A percentile compares a stretch with the other conserved stretches of the same genome.
These are phyloP conservation scores for Panicum miliaceum DNA, from an alignment of 176 grass and related monocot genomes.

Conservation along the genomic window DNA sequence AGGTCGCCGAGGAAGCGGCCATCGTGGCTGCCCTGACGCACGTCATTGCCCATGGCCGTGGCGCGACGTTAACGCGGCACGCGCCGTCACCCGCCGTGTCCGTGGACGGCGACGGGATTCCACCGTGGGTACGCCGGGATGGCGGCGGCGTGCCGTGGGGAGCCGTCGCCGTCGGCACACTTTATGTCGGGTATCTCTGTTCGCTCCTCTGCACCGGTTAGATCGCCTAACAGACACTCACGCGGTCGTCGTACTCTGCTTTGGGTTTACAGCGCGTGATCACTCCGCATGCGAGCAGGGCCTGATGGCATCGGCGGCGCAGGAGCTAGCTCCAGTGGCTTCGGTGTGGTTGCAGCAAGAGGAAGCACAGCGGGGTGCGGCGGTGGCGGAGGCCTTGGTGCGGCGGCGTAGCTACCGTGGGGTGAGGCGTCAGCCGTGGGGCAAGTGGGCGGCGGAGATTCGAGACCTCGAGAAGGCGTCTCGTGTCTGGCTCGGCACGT, in stretches of 20 bases:
- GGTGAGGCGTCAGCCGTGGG: constrained; percentile 67
- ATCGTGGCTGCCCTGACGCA: constrained; percentile 47
- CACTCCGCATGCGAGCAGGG: neutral
- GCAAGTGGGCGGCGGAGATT: constrained; percentile 85
- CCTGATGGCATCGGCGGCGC: neutral
- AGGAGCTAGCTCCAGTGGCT: no score
- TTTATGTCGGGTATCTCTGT: neutral
- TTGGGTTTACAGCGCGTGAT: neutral
- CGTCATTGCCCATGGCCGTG: constrained; percentile 12
- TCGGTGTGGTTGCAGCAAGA: neutral
- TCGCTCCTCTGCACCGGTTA: neutral
- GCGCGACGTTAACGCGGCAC: neutral
- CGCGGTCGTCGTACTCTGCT: neutral
- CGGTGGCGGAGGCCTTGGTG: no score
- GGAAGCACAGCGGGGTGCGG: no score
- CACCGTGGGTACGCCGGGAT: no score
- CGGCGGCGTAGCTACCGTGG: constrained; percentile 54
- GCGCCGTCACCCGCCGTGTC: no score
- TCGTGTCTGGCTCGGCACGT: constrained; percentile 73
- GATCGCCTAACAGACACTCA: neutral
- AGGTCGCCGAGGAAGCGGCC: constrained; percentile 23
- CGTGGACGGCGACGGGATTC: no score
- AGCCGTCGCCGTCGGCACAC: neutral
- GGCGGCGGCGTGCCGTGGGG: no score
- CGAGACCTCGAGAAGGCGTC: constrained; percentile 62